Base-by-base conservation (phyloP, 2,329 filamentous ascomycete genomes). In the Verticillium nubilum region DNA sequence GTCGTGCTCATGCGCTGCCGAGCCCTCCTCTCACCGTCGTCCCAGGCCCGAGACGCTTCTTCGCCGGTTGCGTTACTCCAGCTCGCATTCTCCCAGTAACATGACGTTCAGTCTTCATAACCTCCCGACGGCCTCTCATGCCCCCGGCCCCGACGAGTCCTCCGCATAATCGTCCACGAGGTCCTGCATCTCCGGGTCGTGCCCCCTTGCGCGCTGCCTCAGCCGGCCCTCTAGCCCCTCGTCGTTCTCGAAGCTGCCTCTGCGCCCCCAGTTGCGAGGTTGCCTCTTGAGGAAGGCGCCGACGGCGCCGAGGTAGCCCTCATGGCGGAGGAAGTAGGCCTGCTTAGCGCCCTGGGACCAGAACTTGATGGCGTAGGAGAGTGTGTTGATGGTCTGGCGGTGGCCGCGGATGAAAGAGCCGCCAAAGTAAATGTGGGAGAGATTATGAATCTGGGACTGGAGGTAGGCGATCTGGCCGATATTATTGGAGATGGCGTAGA, bases 381-480 rank as follows among this genome's bases (percentile, higher is more conserved):
- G 80, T 0, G 95, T 98, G 74, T 98, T 96, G 86, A 99, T 99
- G 13, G 95, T 99, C 76, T 98, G 95, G 17, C 90, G 87, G 73
- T 99, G 95, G 47, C 95, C 95, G 50, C 95, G 88, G 70, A 99
- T 98, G 72, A 98, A 99, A 6, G 90, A 95, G 26, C 95, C 95
- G 25, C 95, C 95, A 74, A 99, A 99, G 78, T 99, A 99, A 62
- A 99, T 98, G 69, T 94, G 87, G 63, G 91, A 89, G 27, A 98
- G 80, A 53, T 89, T 85, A 76, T 99, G 94, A 70, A 97, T 95
- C 72, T 97, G 93, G 5, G 92, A 95, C 72, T 98, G 95, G n/a
- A 99, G 81, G 73, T 95, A 97, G 52, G 95, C 92, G 67, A 99
- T 96, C 77, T 99, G 95, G 17, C 95, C 95, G 64, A 98, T 97